phyloP scores from a whole-genome alignment of 2,329 filamentous ascomycete genomes.

The Phialophora verrucosa region DNA sequence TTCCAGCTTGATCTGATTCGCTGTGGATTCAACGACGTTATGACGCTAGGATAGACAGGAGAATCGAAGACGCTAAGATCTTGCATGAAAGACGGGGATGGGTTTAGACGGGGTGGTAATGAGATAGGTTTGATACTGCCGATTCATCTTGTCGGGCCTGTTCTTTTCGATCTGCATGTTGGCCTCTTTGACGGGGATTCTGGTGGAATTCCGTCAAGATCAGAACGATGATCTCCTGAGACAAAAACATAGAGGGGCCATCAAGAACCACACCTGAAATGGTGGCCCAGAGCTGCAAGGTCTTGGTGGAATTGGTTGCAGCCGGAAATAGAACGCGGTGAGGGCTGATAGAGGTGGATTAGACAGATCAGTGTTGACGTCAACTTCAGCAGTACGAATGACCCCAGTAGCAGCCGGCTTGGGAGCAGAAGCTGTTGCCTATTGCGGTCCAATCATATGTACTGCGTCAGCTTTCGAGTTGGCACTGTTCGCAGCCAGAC shows the following conservation, averaged over 20 bases:
- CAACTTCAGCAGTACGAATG: neutral
- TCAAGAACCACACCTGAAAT: neutral
- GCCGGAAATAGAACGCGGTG: neutral
- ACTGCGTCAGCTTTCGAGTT: neutral
- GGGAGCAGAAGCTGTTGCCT: neutral
- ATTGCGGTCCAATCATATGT: neutral
- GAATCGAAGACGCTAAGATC: neutral
- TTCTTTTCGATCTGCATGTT: neutral
- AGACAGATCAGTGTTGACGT: neutral
- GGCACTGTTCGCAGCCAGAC: neutral
- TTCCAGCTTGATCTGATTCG: constrained; percentile 1
- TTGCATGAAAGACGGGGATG: neutral
- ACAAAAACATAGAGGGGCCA: neutral
- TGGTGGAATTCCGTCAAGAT: neutral
- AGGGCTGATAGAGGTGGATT: neutral
- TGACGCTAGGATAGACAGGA: neutral
- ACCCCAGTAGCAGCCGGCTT: neutral
- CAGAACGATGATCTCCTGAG: neutral
- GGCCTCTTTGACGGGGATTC: neutral
- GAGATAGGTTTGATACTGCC: neutral
- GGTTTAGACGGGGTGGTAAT: neutral
- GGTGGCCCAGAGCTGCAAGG: neutral
- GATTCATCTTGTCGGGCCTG: neutral
- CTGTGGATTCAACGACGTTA: neutral
- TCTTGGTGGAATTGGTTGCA: neutral